A percentile compares a stretch with the other conserved stretches of the same genome.
Evolutionary conservation across 2,329 filamentous ascomycete species (phyloP).

Genomic region (Aspergillus candidus): DNA sequence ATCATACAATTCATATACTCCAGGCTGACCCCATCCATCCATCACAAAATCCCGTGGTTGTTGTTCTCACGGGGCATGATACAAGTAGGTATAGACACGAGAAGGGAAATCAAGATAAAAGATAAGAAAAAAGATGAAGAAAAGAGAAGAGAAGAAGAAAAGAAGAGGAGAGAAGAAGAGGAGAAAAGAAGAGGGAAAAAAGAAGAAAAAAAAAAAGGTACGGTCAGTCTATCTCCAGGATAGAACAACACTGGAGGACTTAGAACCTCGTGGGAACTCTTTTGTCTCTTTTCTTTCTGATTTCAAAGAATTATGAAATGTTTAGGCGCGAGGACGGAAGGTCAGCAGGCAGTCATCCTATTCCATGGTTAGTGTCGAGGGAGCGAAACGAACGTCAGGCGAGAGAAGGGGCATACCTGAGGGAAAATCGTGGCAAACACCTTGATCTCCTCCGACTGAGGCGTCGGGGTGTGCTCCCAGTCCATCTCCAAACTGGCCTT

Average conservation of each 20-base stretch:
- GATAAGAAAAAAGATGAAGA: conserved; percentile 2
- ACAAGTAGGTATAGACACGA: not conserved
- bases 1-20: conserved; percentile 18
- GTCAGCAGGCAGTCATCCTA: conserved; percentile 80
- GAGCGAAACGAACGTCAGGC: conserved; percentile 9
- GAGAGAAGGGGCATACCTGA: conserved; percentile 51
- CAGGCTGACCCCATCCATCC: conserved; percentile 2
- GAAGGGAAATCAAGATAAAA: conserved; percentile 6
- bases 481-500: conserved; percentile 82
- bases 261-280: not conserved
- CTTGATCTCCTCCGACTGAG: conserved; percentile 85
- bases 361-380: conserved; percentile 20
- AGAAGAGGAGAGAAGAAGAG: conserved; percentile 9
- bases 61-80: not conserved
- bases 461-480: conserved; percentile 84
- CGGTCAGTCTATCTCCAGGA: conserved; percentile 21
- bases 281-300: not conserved
- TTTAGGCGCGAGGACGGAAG: conserved; percentile 50
- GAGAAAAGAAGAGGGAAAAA: conserved; percentile 4
- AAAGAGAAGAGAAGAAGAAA: conserved; percentile 9
- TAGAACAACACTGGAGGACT: conserved; percentile 15
- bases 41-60: not conserved
- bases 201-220: conserved; percentile 7
- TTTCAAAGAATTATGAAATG: not conserved
- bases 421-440: conserved; percentile 99